Evolutionary conservation across 257 asterid species (phyloP).

Genomic region (Echium plantagineum): DNA sequence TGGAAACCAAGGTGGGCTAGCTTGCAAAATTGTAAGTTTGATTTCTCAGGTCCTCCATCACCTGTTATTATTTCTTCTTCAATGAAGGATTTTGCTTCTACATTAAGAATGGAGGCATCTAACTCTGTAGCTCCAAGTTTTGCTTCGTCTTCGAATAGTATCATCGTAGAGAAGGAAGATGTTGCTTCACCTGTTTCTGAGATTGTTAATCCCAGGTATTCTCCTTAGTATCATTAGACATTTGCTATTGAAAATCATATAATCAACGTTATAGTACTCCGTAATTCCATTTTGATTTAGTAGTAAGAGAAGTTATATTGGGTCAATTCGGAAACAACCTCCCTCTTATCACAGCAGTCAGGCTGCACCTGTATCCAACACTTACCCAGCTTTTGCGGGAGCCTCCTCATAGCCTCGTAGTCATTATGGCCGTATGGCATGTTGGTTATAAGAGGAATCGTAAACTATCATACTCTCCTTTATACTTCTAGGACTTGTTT

Average conservation of each 20-base stretch:
- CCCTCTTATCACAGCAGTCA: too few relatives aligned
- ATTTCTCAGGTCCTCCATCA: conserved; percentile 50
- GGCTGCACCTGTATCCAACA: too few relatives aligned
- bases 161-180: conserved; percentile 20
- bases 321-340: too few relatives aligned
- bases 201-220: conserved; percentile 27
- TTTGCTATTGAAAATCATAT: too few relatives aligned
- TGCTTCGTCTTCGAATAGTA: conserved; percentile 14
- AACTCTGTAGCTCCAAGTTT: conserved; percentile 6
- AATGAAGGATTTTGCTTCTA: conserved; percentile 13
- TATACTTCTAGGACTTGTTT: neutral
- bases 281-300: neutral
- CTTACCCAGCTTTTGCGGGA: too few relatives aligned
- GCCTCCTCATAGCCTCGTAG: too few relatives aligned
- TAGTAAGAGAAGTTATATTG: too few relatives aligned
- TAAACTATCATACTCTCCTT: neutral
- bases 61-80: conserved; percentile 25
- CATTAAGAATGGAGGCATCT: conserved; percentile 10
- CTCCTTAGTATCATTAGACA: neutral
- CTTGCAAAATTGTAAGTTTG: conserved; percentile 43
- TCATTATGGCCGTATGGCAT: too few relatives aligned
- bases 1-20: conserved; percentile 90
- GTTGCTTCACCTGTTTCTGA: conserved; percentile 10
- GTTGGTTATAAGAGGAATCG: too few relatives aligned
- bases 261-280: too few relatives aligned